Percentiles rank a stretch among this genome's conserved stretches.
These are phyloP conservation scores for Aspergillus campestris DNA, from an alignment of 495 filamentous ascomycete genomes.

Conservation along the genomic window DNA sequence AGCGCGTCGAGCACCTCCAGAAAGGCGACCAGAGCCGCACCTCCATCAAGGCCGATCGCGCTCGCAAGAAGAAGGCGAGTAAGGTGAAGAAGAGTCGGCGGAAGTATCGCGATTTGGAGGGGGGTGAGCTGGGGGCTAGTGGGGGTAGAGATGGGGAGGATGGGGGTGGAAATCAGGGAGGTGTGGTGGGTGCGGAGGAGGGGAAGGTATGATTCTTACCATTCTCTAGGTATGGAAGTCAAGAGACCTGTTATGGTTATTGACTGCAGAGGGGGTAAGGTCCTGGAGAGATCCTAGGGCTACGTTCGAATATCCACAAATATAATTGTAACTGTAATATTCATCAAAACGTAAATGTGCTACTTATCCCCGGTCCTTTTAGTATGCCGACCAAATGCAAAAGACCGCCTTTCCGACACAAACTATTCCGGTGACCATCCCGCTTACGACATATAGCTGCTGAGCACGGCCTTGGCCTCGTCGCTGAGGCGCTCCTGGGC, in stretches of 20 bases:
- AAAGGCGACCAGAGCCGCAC: slow-evolving; percentile 51
- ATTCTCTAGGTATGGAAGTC: too few relatives aligned
- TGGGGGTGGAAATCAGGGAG: slow-evolving; percentile 23
- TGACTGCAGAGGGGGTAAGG: too few relatives aligned
- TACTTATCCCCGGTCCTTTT: too few relatives aligned
- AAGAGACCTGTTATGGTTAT: too few relatives aligned
- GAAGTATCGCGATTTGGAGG: slow-evolving; percentile 52
- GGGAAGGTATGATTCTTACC: too few relatives aligned
- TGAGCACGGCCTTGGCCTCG: slow-evolving; percentile 46
- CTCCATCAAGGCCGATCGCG: slow-evolving; percentile 45
- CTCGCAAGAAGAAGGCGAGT: slow-evolving; percentile 57
- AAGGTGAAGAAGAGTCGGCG: slow-evolving; percentile 55
- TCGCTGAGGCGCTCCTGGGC: slow-evolving; percentile 51
- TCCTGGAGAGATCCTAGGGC: too few relatives aligned
- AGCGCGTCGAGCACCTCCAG: slow-evolving; percentile 61
- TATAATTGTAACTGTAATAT: too few relatives aligned
- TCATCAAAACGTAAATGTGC: too few relatives aligned
- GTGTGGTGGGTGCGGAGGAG: too few relatives aligned
- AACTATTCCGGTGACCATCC: background rate
- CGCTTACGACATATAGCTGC: slow-evolving; percentile 44
- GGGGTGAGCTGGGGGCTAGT: slow-evolving; percentile 35
- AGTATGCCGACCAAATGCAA: background rate
- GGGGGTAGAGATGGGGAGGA: slow-evolving; percentile 36
- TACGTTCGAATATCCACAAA: too few relatives aligned
- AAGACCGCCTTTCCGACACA: background rate